Conservation (phyloP, 805 yeast genomes). For the Tetrapisispora arboricola region DNA sequence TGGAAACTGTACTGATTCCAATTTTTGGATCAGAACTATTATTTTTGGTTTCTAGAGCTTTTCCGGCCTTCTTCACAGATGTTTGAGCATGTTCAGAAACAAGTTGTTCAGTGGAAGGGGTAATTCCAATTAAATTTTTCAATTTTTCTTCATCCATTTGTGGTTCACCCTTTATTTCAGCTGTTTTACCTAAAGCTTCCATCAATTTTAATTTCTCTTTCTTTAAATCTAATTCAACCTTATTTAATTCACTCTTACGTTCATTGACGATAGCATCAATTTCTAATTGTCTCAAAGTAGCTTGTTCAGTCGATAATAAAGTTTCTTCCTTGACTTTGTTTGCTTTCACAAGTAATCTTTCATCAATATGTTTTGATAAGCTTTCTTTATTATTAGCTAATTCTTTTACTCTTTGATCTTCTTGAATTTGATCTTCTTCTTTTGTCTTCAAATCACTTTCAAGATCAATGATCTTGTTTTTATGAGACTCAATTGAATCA, state of each 20-base stretch:
- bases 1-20: slow-evolving; percentile 2
- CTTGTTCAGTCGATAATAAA: slow-evolving; percentile 26
- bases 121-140: slow-evolving; percentile 24
- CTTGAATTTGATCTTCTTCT: slow-evolving; percentile 22
- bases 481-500: slow-evolving; percentile 27
- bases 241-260: slow-evolving; percentile 29
- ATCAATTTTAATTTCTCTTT: slow-evolving; percentile 23
- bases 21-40: slow-evolving; percentile 6
- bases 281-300: slow-evolving; percentile 30
- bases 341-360: slow-evolving; percentile 17
- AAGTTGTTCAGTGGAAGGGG: slow-evolving; percentile 22
- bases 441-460: slow-evolving; percentile 27
- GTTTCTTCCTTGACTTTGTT: slow-evolving; percentile 31
- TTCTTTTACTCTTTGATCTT: slow-evolving; percentile 26
- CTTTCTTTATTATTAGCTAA: slow-evolving; percentile 26
- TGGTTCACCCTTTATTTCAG: slow-evolving; percentile 30
- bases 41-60: not conserved
- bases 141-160: slow-evolving; percentile 25
- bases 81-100: slow-evolving; percentile 3
- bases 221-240: slow-evolving; percentile 29
- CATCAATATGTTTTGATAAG: slow-evolving; percentile 14
- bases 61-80: not conserved
- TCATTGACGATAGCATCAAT: slow-evolving; percentile 31
- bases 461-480: slow-evolving; percentile 26
- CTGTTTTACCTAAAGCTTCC: slow-evolving; percentile 9